Conservation (phyloP, 352 stramenopile species). For the Globisporangium recalcitrans region DNA sequence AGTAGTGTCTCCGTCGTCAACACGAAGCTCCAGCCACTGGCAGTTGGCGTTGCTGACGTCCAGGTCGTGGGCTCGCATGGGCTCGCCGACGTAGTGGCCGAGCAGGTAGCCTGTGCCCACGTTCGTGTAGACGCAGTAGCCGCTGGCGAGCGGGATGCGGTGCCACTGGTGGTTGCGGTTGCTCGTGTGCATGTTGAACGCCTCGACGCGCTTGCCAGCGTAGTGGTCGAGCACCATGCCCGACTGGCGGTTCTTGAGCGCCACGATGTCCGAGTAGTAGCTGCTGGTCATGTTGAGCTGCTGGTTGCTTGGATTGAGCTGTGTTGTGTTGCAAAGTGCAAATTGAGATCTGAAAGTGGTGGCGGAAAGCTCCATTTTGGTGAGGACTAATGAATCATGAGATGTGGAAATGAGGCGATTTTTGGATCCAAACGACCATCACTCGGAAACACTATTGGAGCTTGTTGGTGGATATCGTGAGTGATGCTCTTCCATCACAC, state of each 20-base stretch:
- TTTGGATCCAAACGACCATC: too few species aligned
- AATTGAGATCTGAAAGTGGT: neutral
- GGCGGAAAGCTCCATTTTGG: too few species aligned
- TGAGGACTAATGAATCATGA: too few species aligned
- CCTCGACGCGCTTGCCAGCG: conserved; percentile 10
- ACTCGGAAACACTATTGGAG: too few species aligned
- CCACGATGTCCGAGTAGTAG: conserved; percentile 4
- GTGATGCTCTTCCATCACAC: too few species aligned
- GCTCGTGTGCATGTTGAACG: conserved; percentile 3
- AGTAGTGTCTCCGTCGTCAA: neutral
- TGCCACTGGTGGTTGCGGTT: conserved; percentile 13
- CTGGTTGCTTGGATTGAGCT: neutral
- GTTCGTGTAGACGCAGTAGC: conserved; percentile 12
- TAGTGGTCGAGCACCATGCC: conserved; percentile 18
- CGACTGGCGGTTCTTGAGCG: conserved; percentile 17
- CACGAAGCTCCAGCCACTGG: conserved; percentile 4
- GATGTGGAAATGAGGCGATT: too few species aligned
- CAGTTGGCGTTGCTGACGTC: neutral
- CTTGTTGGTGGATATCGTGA: too few species aligned
- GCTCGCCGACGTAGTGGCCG: conserved; percentile 11
- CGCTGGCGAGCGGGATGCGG: neutral
- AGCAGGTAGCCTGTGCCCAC: conserved; percentile 8
- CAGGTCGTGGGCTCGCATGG: neutral
- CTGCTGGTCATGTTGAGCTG: neutral
- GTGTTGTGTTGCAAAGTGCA: too few species aligned